Conservation (phyloP, 163 green algal species). For the Coccomyxa subellipsoidea region DNA sequence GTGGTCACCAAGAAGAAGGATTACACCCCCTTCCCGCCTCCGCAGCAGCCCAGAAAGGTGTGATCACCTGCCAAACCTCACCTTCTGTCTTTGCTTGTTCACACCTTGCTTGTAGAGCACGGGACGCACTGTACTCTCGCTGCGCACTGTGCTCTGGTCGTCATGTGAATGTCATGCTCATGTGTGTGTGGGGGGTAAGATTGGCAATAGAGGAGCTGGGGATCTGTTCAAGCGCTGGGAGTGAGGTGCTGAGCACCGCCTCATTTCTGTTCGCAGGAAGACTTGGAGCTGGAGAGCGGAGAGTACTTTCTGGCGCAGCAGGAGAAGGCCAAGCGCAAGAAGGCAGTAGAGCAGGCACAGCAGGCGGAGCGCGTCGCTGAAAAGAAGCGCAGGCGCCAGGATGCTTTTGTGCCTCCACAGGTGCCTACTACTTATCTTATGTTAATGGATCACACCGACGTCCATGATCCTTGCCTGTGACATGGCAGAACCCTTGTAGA, state of each 20-base stretch:
- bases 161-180: too few species aligned
- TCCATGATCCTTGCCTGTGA: too few species aligned
- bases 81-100: too few species aligned
- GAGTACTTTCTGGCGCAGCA: conserved; percentile 94
- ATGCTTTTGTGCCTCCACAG: conserved; percentile 83
- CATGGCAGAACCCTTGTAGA: too few species aligned
- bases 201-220: too few species aligned
- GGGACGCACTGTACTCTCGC: too few species aligned
- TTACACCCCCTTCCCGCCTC: conserved; percentile 96
- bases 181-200: too few species aligned
- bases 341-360: conserved; percentile 51
- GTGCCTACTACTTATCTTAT: conserved; percentile 33
- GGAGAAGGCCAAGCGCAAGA: conserved; percentile 56
- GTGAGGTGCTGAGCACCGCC: neutral
- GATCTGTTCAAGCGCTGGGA: neutral
- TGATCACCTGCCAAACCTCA: too few species aligned
- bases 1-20: conserved; percentile 63
- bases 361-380: conserved; percentile 57
- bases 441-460: too few species aligned
- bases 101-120: too few species aligned
- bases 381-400: conserved; percentile 68
- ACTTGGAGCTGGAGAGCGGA: conserved; percentile 61
- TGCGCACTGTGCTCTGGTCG: too few species aligned
- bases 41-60: conserved; percentile 86
- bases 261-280: conserved; percentile 51